Base-by-base conservation (phyloP, 768 basidiomycete species). In the Cubamyces lactineus region DNA sequence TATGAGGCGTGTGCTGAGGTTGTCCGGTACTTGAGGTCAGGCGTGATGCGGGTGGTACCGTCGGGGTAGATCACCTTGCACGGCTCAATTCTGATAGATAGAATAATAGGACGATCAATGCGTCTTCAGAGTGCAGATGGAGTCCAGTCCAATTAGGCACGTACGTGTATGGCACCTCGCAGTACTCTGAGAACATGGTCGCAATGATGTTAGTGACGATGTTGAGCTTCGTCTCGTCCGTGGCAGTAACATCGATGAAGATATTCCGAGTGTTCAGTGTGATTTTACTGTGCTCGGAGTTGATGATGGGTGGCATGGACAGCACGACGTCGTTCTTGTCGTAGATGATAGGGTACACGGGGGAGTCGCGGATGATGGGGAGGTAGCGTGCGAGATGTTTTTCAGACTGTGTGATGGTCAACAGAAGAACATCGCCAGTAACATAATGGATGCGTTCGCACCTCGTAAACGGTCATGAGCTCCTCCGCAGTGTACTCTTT, bases 181-280 rank as follows among this genome's bases (percentile, higher is more conserved):
- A 94, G 72, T 99, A 97, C 75, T 98, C 96, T 2, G 96, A 89
- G 77, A 99, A 99, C 96, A 98, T 96, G n/a, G 92, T 89, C 2
- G 90, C 80, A 13, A 99, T 86, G 63, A 98, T 96, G 74, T 96
- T 97, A 50, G 94, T 85, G 54, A 98, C 97, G 51, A 98, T 96
- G 66, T 89, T 87, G 62, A 99, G 86, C 77, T 99, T 99, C 28
- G 96, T 98, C 72, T 92, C 84, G 71, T 99, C 97, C 17, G 94
- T 97, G 2, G 96, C 96, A 9, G 97, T 98, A 30, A 96, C 86
- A 75, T 99, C 97, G 67, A 99, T 91, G 79, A 98, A 98, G 73
- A 99, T 79, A 74, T 98, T 98, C 54, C 82, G 84, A 12, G 97
- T 98, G 71, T 94, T 88, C 64, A 97, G 79, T 0, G 92, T 92